Conservation (phyloP, 2,329 filamentous ascomycete genomes). For the Aspergillus transmontanensis region DNA sequence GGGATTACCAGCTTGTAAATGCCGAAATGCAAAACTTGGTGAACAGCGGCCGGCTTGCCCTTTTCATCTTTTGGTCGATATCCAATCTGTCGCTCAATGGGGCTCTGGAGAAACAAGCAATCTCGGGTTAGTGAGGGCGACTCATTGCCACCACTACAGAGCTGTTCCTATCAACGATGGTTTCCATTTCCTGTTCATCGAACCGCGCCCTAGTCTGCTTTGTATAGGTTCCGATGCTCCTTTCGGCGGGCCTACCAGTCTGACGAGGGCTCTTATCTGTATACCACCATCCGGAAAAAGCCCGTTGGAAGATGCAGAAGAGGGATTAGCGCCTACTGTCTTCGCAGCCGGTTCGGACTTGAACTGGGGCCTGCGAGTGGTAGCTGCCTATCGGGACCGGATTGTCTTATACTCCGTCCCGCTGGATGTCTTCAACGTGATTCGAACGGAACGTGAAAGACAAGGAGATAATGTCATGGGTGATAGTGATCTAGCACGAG, state of each 20-base stretch:
- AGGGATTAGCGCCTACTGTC: slow-evolving; percentile 47
- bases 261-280: slow-evolving; percentile 63
- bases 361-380: slow-evolving; percentile 59
- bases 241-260: slow-evolving; percentile 57
- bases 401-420: slow-evolving; percentile 66
- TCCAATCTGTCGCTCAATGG: slow-evolving; percentile 31
- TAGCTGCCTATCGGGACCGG: slow-evolving; percentile 55
- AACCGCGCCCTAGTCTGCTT: slow-evolving; percentile 58
- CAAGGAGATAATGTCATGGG: slow-evolving; percentile 38
- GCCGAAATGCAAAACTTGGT: slow-evolving; percentile 24
- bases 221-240: slow-evolving; percentile 65
- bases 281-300: slow-evolving; percentile 39
- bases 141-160: slow-evolving; percentile 61
- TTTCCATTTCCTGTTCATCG: slow-evolving; percentile 65
- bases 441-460: slow-evolving; percentile 35
- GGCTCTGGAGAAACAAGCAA: slow-evolving; percentile 22
- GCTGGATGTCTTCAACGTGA: slow-evolving; percentile 54
- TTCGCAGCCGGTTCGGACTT: slow-evolving; percentile 62
- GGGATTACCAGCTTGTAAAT: slow-evolving; percentile 33
- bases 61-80: slow-evolving; percentile 10
- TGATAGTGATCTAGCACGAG: slow-evolving; percentile 34
- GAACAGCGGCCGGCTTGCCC: slow-evolving; percentile 10
- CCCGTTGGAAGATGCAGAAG: slow-evolving; percentile 12
- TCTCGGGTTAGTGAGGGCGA: slow-evolving; percentile 43
- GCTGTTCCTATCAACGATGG: slow-evolving; percentile 68